Conservation (phyloP, 2,329 filamentous ascomycete genomes). For the Cladorrhinum sp. region DNA sequence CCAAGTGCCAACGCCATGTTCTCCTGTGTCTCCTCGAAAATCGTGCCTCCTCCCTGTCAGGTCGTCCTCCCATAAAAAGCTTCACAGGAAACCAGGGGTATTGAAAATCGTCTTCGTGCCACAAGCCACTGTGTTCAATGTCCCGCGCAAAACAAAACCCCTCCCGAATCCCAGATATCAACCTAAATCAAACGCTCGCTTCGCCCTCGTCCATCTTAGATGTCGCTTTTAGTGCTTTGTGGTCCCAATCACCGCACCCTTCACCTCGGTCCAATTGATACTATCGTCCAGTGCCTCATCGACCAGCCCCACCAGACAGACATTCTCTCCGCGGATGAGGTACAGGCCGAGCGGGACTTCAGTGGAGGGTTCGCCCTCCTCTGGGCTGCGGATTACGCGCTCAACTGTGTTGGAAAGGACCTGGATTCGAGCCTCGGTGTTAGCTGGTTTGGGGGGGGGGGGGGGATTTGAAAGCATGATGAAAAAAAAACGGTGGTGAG, state of each 20-base stretch:
- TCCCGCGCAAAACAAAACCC: too few relatives aligned
- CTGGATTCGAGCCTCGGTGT: too few relatives aligned
- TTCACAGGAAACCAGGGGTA: too few relatives aligned
- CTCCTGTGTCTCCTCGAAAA: not conserved
- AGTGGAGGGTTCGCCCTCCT: slow-evolving; percentile 73
- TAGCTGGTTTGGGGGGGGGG: too few relatives aligned
- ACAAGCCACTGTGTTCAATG: too few relatives aligned
- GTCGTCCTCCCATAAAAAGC: not conserved
- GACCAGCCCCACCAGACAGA: slow-evolving; percentile 83
- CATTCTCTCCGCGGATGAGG: slow-evolving; percentile 90
- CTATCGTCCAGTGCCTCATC: slow-evolving; percentile 85
- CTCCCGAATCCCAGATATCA: too few relatives aligned
- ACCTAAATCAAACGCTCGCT: not conserved
- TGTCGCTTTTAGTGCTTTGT: slow-evolving; percentile 65
- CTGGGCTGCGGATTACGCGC: slow-evolving; percentile 80
- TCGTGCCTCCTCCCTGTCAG: not conserved
- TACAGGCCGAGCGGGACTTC: slow-evolving; percentile 85
- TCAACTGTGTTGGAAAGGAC: slow-evolving; percentile 82
- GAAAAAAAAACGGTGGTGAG: too few relatives aligned
- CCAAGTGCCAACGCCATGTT: not conserved
- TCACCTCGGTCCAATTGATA: slow-evolving; percentile 91
- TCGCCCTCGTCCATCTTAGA: not conserved
- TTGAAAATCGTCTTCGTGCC: too few relatives aligned
- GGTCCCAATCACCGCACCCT: slow-evolving; percentile 75
- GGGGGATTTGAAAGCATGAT: too few relatives aligned